Conservation (phyloP, 495 filamentous ascomycete species). For the Neurospora sp. region DNA sequence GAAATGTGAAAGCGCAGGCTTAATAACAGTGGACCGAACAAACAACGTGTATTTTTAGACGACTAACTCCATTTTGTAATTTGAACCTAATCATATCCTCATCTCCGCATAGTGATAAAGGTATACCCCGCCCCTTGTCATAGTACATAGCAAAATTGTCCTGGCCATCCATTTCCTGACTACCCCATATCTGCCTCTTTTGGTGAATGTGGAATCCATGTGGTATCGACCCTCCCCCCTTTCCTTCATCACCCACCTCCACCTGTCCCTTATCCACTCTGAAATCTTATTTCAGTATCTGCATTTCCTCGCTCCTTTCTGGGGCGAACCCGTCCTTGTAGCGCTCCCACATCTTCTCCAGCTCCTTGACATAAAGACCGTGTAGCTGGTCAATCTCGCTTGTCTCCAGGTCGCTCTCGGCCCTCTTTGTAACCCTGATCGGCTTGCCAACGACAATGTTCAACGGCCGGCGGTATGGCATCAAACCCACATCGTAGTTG, state of each 20-base stretch:
- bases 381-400: slow-evolving; percentile 75
- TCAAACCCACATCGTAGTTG: slow-evolving; percentile 92
- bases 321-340: slow-evolving; percentile 81
- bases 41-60: background rate
- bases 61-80: background rate
- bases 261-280: background rate
- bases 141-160: background rate
- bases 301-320: slow-evolving; percentile 61
- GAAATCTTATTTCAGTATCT: slow-evolving; percentile 55
- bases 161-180: background rate
- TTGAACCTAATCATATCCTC: background rate
- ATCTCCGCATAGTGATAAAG: background rate
- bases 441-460: slow-evolving; percentile 83
- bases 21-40: background rate
- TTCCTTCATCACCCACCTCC: background rate
- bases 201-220: background rate
- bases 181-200: background rate
- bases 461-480: slow-evolving; percentile 82
- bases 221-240: background rate
- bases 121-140: background rate
- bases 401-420: slow-evolving; percentile 43
- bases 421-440: slow-evolving; percentile 47
- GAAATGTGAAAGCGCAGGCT: background rate
- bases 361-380: slow-evolving; percentile 62
- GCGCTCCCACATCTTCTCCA: slow-evolving; percentile 73